A percentile compares a stretch with the other conserved stretches of the same genome.
Evolutionary conservation across 345 rosid species (phyloP).

Genomic region (Punica granatum): DNA sequence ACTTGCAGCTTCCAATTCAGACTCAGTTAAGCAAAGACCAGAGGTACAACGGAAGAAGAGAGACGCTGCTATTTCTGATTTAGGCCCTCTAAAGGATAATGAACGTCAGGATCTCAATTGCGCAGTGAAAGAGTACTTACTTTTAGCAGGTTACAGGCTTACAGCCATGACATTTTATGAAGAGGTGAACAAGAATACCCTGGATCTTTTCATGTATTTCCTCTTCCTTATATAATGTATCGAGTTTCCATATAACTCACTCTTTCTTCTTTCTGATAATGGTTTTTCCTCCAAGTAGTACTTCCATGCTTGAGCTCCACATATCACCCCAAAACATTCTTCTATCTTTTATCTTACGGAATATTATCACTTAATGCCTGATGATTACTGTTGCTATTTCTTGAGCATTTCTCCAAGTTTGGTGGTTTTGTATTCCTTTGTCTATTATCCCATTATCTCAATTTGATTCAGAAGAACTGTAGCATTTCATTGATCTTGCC

Average conservation of each 20-base stretch:
- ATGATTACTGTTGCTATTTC: not conserved
- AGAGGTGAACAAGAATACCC: conserved; percentile 41
- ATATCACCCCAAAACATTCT: too few species aligned
- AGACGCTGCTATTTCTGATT: conserved; percentile 47
- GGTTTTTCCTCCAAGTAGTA: not conserved
- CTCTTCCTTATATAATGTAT: conserved; percentile 1
- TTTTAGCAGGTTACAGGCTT: conserved; percentile 88
- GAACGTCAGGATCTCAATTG: conserved; percentile 89
- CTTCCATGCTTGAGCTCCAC: too few species aligned
- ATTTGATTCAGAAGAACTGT: not conserved
- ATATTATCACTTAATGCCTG: not conserved
- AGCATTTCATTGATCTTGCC: not conserved
- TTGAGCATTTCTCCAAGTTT: not conserved
- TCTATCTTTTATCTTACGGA: too few species aligned
- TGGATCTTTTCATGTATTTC: not conserved
- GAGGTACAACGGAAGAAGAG: conserved; percentile 49
- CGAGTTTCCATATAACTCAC: too few species aligned
- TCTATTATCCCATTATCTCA: not conserved
- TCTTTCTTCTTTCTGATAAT: not conserved
- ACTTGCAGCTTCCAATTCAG: conserved; percentile 43
- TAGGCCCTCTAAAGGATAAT: conserved; percentile 76
- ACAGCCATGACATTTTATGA: conserved; percentile 96
- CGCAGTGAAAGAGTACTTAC: conserved; percentile 92
- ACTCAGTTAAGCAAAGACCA: conserved; percentile 30
- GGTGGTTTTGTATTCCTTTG: not conserved